Conservation (phyloP, 768 basidiomycete genomes). For the Lyophyllum decastes region DNA sequence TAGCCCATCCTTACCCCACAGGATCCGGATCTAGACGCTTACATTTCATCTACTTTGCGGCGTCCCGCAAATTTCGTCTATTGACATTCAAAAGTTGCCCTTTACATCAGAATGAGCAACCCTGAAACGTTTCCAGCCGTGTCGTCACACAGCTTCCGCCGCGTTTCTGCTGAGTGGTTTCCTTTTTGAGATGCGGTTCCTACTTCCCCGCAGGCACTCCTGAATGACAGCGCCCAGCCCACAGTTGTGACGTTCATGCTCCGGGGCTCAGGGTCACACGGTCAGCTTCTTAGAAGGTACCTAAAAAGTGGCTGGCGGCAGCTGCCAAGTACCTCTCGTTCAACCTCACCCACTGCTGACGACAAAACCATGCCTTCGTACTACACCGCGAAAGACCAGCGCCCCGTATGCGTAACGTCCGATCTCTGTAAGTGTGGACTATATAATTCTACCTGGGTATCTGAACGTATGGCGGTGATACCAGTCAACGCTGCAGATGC, state of each 20-base stretch:
- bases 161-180: not conserved
- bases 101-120: too few species aligned
- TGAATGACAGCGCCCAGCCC: not conserved
- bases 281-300: not conserved
- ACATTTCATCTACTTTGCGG: too few species aligned
- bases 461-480: not conserved
- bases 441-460: not conserved
- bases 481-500: slow-evolving; percentile 17
- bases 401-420: not conserved
- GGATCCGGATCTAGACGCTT: too few species aligned
- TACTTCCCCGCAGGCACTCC: not conserved
- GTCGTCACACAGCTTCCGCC: too few species aligned
- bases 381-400: not conserved
- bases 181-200: not conserved
- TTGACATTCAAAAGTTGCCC: too few species aligned
- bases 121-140: not conserved
- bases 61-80: too few species aligned
- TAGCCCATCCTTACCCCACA: not conserved
- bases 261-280: not conserved
- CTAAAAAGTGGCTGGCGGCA: not conserved
- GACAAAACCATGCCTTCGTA: not conserved
- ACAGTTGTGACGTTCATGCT: not conserved
- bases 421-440: not conserved
- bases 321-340: not conserved
- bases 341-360: not conserved